Percentiles rank a stretch among this genome's conserved stretches.
These are phyloP conservation scores for Sordariomycetes sp. DNA, from an alignment of 2,329 filamentous ascomycete genomes.

Conservation along the genomic window DNA sequence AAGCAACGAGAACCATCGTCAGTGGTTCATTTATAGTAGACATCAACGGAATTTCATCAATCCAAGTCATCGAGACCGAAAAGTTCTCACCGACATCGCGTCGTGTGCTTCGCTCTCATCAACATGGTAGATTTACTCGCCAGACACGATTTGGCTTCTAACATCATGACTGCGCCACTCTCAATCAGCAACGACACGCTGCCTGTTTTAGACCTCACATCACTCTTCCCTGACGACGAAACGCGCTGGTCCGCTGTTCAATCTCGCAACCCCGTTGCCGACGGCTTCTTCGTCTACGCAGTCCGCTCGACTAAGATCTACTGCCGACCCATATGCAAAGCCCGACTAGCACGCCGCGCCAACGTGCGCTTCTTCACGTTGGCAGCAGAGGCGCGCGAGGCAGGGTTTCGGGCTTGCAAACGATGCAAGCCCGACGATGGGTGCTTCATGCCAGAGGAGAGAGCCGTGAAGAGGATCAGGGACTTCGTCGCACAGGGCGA, in stretches of 20 bases:
- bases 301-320: conserved; percentile 40
- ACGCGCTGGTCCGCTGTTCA: conserved; percentile 26
- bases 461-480: conserved; percentile 30
- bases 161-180: no score
- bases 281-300: conserved; percentile 31
- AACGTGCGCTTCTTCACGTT: conserved; percentile 48
- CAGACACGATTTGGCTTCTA: no score
- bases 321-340: conserved; percentile 52
- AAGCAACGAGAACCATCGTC: no score
- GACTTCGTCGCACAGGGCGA: conserved; percentile 13
- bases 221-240: conserved; percentile 17
- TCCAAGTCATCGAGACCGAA: no score
- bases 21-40: no score
- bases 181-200: no score
- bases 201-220: no score
- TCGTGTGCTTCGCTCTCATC: no score
- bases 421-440: conserved; percentile 37
- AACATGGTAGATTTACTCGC: no score
- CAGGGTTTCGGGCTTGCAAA: conserved; percentile 48
- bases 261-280: conserved; percentile 21
- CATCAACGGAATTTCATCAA: no score
- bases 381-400: conserved; percentile 30
- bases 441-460: conserved; percentile 30
- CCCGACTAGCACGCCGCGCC: conserved; percentile 48
- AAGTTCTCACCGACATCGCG: no score